Conservation (phyloP, 164 flowering plant genomes). For the Piper longum region DNA sequence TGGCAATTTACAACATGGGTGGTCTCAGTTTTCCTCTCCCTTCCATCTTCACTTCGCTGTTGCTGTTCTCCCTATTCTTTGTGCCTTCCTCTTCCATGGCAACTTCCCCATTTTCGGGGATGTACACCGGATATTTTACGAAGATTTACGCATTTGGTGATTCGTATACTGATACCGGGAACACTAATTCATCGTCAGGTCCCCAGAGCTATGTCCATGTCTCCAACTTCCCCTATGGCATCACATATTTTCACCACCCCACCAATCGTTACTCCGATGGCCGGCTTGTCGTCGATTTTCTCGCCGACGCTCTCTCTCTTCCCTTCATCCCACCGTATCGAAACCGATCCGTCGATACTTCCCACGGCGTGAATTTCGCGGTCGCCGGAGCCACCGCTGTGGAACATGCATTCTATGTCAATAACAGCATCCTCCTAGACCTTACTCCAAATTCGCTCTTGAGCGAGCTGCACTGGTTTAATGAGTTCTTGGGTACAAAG, state of each 20-base stretch:
- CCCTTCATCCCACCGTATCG: conserved; percentile 43
- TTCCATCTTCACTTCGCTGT: not conserved
- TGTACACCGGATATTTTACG: conserved; percentile 13
- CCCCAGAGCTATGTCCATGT: conserved; percentile 18
- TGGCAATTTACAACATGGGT: not conserved
- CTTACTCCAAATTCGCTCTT: conserved; percentile 49
- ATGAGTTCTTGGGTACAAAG: conserved; percentile 22
- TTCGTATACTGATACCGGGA: conserved; percentile 70
- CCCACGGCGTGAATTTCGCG: conserved; percentile 60
- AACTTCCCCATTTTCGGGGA: not conserved
- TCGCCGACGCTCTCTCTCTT: conserved; percentile 31
- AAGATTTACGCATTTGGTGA: conserved; percentile 66
- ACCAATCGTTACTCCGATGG: conserved; percentile 50
- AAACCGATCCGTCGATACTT: conserved; percentile 9
- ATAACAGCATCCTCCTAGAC: conserved; percentile 24
- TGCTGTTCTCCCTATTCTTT: not conserved
- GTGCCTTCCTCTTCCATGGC: conserved; percentile 1
- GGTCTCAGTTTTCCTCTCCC: not conserved
- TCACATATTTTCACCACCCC: conserved; percentile 22
- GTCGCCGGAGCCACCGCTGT: conserved; percentile 54
- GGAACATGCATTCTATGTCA: conserved; percentile 22
- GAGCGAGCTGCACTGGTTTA: conserved; percentile 58
- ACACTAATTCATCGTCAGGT: conserved; percentile 25
- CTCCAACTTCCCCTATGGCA: conserved; percentile 30
- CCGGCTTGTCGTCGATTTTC: conserved; percentile 46